Evolutionary conservation across 176 grass and related monocot genomes (phyloP).

Genomic region (Secale cereale): DNA sequence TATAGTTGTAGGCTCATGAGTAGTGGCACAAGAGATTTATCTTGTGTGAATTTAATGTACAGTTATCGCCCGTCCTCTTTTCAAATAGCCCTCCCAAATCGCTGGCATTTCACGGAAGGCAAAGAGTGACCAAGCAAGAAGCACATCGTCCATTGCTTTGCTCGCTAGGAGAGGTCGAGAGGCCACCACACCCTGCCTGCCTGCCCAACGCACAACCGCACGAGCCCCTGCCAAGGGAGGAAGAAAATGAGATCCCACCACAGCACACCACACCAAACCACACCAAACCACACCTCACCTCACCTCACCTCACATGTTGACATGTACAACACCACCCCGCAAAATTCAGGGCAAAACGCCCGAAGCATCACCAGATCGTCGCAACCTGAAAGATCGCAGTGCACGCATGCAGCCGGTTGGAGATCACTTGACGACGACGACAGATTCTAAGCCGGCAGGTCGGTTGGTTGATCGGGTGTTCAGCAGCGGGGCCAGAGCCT

Average conservation of each 20-base stretch:
- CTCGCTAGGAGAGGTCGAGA: constrained; percentile 6
- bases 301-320: background rate
- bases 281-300: background rate
- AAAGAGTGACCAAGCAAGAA: background rate
- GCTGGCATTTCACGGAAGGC: no score
- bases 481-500: constrained; percentile 60
- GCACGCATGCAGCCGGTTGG: background rate
- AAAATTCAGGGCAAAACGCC: background rate
- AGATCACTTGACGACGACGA: background rate
- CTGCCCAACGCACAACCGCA: background rate
- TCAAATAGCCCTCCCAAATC: background rate
- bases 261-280: background rate
- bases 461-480: constrained; percentile 15
- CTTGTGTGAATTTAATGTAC: constrained; percentile 25
- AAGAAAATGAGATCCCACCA: constrained; percentile 7
- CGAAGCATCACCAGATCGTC: background rate
- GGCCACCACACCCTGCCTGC: background rate
- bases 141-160: background rate
- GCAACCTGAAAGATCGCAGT: background rate
- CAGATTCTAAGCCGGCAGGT: background rate
- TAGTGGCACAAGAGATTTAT: constrained; percentile 16
- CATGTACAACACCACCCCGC: background rate
- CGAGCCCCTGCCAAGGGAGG: background rate
- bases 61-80: background rate
- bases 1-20: constrained; percentile 40